Evolutionary conservation across 495 filamentous ascomycete species (phyloP), one percentile per base, ranked within the genome.

Genomic region (Talaromyces liani): DNA sequence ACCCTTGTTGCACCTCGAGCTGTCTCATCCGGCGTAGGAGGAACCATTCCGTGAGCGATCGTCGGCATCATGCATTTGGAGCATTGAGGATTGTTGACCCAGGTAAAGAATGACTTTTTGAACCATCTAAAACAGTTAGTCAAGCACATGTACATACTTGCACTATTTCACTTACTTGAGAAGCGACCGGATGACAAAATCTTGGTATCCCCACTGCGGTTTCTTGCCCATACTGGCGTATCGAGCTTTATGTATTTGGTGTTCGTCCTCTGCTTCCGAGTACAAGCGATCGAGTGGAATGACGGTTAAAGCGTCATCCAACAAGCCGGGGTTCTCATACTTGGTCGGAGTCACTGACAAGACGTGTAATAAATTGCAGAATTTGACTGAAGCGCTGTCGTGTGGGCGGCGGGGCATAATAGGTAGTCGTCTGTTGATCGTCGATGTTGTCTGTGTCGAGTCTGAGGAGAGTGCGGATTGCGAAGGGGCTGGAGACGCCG

Each of bases 191-290:
- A 99, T 88, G 33, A 97, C 91, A 78, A 93, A 99, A 78, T 99
- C 94, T 75, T 98, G 95, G 70, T 97, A 97, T 14, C 92, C 93
- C 95, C 95, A 99, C 82, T 94, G 91, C 16, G 93, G 85, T 68
- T 88, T 90, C 57, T 87, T 84, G 2, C 88, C 90, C 70, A 96
- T 83, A 67, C 90, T 93, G 68, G 87, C 89, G 9, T 94, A 93
- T 71, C 93, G 84, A 1, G 92, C 94, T 67, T 89, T 84, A 63
- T 96, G 77, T 45, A 97, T 87, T 67, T 97, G 88, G 61, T 83
- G 85, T 71, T 98, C 93, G 68, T 98, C 92, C 70, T 98, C 92
- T 41, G 94, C 94, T 69, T 97, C 92, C 56, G 87, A 83, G 73
- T 98, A 97, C 69, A 99, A 88, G 65, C 88, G 85, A 68, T 97